A percentile compares a stretch with the other conserved stretches of the same genome.
Evolutionary conservation across 306 rosid genomes (phyloP).

Genomic region (Glycine tomentella): DNA sequence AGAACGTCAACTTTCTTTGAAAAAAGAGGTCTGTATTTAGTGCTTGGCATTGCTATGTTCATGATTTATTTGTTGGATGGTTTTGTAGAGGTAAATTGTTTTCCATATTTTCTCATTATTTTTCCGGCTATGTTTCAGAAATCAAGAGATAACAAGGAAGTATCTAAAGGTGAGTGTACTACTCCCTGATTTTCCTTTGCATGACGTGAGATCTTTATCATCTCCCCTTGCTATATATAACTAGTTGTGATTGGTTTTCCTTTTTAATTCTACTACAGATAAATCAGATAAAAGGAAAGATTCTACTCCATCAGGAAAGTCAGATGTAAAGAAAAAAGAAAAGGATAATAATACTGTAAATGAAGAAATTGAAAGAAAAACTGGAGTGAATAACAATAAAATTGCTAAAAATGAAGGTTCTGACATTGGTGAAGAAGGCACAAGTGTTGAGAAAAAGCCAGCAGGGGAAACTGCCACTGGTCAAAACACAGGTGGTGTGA

Average conservation of each 20-base stretch:
- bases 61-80: constrained; percentile 4
- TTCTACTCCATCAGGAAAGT: constrained; percentile 55
- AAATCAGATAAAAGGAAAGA: constrained; percentile 67
- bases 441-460: constrained; percentile 56
- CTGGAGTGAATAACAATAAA: constrained; percentile 53
- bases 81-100: background rate
- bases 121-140: constrained; percentile 51
- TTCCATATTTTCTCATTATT: background rate
- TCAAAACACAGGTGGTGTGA: constrained; percentile 59
- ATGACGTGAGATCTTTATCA: constrained; percentile 1
- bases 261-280: constrained; percentile 44
- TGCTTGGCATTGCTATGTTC: constrained; percentile 7
- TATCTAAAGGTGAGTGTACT: constrained; percentile 50
- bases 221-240: background rate
- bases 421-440: constrained; percentile 53
- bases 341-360: constrained; percentile 58
- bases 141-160: constrained; percentile 57
- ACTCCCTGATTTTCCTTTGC: constrained; percentile 24
- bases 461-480: constrained; percentile 56
- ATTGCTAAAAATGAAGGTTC: constrained; percentile 54
- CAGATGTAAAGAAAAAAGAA: constrained; percentile 63
- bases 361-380: constrained; percentile 57
- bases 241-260: constrained; percentile 13
- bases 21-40: constrained; percentile 72
- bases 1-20: constrained; percentile 64